Conservation (phyloP, 2,329 filamentous ascomycete genomes). For the Huntiella decipiens region DNA sequence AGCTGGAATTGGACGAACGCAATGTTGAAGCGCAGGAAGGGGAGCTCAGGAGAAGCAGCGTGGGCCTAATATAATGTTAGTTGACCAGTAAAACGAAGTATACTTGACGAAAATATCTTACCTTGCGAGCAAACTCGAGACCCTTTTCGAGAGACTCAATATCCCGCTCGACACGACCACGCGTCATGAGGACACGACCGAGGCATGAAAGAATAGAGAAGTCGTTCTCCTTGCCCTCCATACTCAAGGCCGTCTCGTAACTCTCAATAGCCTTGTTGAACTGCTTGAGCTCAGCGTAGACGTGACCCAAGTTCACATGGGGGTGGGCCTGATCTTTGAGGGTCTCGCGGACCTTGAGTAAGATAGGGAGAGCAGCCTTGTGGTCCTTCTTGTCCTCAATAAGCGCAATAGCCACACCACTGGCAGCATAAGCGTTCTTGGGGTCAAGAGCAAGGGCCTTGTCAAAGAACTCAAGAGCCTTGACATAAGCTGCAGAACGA, state of each 20-base stretch:
- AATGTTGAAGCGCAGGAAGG: constrained; percentile 93
- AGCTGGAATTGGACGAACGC: constrained; percentile 95
- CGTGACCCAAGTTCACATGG: constrained; percentile 82
- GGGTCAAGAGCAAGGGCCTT: constrained; percentile 91
- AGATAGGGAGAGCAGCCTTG: constrained; percentile 63
- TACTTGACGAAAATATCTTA: constrained; percentile 17
- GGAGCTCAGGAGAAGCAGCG: constrained; percentile 58
- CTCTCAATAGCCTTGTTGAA: constrained; percentile 83
- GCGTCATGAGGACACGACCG: constrained; percentile 70
- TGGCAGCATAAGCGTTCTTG: constrained; percentile 87
- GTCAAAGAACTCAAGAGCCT: constrained; percentile 95
- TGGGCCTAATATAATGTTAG: constrained; percentile 37
- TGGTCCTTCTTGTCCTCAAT: constrained; percentile 89
- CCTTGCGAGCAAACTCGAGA: constrained; percentile 44
- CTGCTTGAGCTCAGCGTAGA: constrained; percentile 78
- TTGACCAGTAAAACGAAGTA: neutral
- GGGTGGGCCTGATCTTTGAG: constrained; percentile 64
- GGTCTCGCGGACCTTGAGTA: constrained; percentile 79
- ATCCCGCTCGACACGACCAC: constrained; percentile 45
- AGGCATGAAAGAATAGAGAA: constrained; percentile 67
- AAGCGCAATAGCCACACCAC: constrained; percentile 85
- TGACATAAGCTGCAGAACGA: constrained; percentile 67
- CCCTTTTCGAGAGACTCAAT: constrained; percentile 38
- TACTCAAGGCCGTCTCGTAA: constrained; percentile 71
- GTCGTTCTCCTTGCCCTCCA: constrained; percentile 56